Base-by-base conservation (phyloP, 768 basidiomycete species). In the Leccinum rimulosum region DNA sequence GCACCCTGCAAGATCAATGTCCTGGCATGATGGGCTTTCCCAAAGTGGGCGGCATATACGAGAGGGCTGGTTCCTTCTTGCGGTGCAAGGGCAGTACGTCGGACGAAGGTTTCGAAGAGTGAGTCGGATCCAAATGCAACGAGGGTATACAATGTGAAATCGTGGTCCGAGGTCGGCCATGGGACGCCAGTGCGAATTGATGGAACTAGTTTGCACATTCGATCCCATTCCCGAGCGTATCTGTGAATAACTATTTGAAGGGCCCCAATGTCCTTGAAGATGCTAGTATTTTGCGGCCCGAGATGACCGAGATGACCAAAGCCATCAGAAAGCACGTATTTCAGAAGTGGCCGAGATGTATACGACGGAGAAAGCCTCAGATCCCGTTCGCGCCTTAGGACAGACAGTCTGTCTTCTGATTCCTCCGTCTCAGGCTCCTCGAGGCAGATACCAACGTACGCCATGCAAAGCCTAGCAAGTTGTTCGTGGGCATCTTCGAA, bases 311-410 rank as follows among this genome's bases (percentile, higher is more conserved):
- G 62, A 22, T 63, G 62, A n/a, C 5, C 45, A 6, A 64, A 59
- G 0, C 62, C 62, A 28, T 59, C 1, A 0, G 64, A 59, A 10
- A 66, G 55, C 3, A 66, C 57, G 10, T 66, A 66, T 27, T 19
- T 30, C 14, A 54, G 27, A 38, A 66, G 55, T 1, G 58, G 64
- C 0, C 35, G 57, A 19, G 50, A 50, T 5, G 3, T 0, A 3
- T 36, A 15, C 1, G n/a, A 52, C 3, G 31, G 31, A 31, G 15
- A 38, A 15, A 57, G 2, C 50, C 6, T 5, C 1, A 8, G 19
- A 27, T 25, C 1, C 2, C 0, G 27, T 33, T 64, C 40, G 36
- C 15, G n/a, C 19, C 27, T 30, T 1, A 3, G 3, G 5, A 1
- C 15, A 6, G 38, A 19, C 3, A 38, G 52, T 10, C 12, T 27